phyloP scores from a whole-genome alignment of 2,329 filamentous ascomycete species.

The Alternaria hordeiaustralica region DNA sequence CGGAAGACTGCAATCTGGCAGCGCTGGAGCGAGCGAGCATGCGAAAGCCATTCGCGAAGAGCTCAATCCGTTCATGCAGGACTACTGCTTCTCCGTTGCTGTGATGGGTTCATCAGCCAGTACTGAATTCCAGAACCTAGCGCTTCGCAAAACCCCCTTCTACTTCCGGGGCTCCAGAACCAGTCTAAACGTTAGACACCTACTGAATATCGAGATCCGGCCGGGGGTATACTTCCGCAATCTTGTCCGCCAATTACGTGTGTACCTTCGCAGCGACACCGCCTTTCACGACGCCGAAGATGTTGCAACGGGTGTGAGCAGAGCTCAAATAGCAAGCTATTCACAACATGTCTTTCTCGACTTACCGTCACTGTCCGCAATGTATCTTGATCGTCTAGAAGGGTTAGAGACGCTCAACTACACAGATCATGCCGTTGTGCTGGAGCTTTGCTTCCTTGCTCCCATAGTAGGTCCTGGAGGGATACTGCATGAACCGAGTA shows the following conservation, averaged over 20 bases:
- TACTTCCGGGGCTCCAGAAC: not conserved
- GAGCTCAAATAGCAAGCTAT: not conserved
- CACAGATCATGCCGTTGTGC: not conserved
- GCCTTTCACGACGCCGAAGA: not conserved
- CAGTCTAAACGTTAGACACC: not conserved
- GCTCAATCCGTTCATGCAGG: not conserved
- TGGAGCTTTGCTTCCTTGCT: not conserved
- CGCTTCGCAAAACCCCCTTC: not conserved
- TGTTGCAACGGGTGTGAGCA: not conserved
- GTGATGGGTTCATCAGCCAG: not conserved
- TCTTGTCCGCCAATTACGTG: not conserved
- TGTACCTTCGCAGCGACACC: not conserved
- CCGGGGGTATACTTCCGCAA: not conserved
- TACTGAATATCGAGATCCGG: not conserved
- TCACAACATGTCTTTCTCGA: not conserved
- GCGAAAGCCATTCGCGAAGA: not conserved
- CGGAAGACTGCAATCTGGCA: not conserved
- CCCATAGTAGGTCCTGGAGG: not conserved
- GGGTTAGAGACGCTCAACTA: not conserved
- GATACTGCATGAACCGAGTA: not conserved
- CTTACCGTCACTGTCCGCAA: not conserved
- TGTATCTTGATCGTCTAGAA: not conserved
- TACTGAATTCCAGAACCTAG: not conserved
- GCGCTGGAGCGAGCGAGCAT: not conserved
- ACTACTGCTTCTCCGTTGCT: not conserved